Percentiles rank a stretch among this genome's conserved stretches.
phyloP scores from a whole-genome alignment of 1,139 yeast genomes.

The Scheffersomyces cryptocercus region DNA sequence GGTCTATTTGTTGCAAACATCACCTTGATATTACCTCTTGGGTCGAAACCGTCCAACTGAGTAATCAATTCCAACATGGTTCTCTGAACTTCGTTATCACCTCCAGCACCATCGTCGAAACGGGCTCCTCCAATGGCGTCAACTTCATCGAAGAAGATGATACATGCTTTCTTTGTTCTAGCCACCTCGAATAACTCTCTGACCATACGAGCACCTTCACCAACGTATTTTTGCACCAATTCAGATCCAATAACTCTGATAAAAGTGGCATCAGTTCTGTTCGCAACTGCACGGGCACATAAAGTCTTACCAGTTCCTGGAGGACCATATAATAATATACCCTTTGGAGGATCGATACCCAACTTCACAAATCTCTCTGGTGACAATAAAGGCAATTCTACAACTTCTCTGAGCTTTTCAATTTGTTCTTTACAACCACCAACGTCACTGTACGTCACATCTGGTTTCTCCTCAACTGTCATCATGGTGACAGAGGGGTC shows the following conservation, averaged over 20 bases:
- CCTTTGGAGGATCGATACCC: slow-evolving; percentile 98
- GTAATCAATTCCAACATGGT: slow-evolving; percentile 98
- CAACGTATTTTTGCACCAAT: slow-evolving; percentile 95
- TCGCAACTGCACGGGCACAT: slow-evolving; percentile 98
- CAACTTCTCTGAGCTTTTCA: slow-evolving; percentile 95
- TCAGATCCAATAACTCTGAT: slow-evolving; percentile 98
- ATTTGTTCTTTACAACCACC: slow-evolving; percentile 99
- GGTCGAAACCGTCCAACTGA: slow-evolving; percentile 96
- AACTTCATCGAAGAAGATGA: slow-evolving; percentile 93
- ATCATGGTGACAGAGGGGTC: slow-evolving; percentile 99
- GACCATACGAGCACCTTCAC: slow-evolving; percentile 99
- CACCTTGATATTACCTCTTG: slow-evolving; percentile 97
- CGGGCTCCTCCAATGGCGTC: slow-evolving; percentile 99
- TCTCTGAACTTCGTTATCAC: slow-evolving; percentile 98
- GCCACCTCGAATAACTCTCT: slow-evolving; percentile 98
- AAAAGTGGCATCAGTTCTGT: slow-evolving; percentile 97
- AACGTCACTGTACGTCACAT: slow-evolving; percentile 85
- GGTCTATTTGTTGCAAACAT: slow-evolving; percentile 99
- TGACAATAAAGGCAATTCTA: slow-evolving; percentile 87
- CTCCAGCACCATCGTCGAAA: slow-evolving; percentile 99
- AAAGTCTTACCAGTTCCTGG: slow-evolving; percentile 98
- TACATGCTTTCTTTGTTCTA: slow-evolving; percentile 94
- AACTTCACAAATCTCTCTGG: slow-evolving; percentile 95
- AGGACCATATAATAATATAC: slow-evolving; percentile 92
- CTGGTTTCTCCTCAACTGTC: slow-evolving; percentile 99